phyloP scores from a whole-genome alignment of 345 rosid species.

The Populus deltoides region DNA sequence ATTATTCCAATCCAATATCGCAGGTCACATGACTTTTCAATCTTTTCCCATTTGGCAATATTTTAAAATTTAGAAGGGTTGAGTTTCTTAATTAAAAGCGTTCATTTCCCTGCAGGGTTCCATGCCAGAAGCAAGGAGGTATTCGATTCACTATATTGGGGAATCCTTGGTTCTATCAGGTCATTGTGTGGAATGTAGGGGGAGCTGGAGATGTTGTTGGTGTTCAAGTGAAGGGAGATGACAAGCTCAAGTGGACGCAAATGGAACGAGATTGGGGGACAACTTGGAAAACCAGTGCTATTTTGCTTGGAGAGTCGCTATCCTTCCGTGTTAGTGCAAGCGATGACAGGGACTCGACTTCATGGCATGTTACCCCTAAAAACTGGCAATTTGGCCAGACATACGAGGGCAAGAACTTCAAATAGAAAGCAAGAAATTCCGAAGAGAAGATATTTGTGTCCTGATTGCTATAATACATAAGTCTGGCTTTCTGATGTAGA shows the following conservation, averaged over 20 bases:
- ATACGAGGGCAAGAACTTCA: slow-evolving; percentile 48
- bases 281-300: slow-evolving; percentile 40
- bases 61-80: no score
- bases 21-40: slow-evolving; percentile 30
- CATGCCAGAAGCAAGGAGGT: slow-evolving; percentile 76
- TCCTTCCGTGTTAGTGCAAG: slow-evolving; percentile 43
- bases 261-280: slow-evolving; percentile 52
- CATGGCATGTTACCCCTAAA: slow-evolving; percentile 40
- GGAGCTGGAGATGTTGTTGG: slow-evolving; percentile 64
- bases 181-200: slow-evolving; percentile 58
- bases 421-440: not conserved
- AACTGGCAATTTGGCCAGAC: slow-evolving; percentile 54
- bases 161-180: slow-evolving; percentile 61
- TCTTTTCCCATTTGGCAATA: not conserved
- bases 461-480: not conserved
- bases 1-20: slow-evolving; percentile 62
- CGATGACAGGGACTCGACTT: slow-evolving; percentile 39
- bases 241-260: slow-evolving; percentile 39
- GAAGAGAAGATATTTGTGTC: not conserved
- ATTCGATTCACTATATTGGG: slow-evolving; percentile 58
- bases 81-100: not conserved
- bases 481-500: no score
- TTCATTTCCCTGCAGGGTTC: slow-evolving; percentile 42
- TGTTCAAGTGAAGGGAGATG: slow-evolving; percentile 53
- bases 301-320: slow-evolving; percentile 40